Evolutionary conservation across 2,329 filamentous ascomycete species (phyloP).

Genomic region (Cadophora sp.): DNA sequence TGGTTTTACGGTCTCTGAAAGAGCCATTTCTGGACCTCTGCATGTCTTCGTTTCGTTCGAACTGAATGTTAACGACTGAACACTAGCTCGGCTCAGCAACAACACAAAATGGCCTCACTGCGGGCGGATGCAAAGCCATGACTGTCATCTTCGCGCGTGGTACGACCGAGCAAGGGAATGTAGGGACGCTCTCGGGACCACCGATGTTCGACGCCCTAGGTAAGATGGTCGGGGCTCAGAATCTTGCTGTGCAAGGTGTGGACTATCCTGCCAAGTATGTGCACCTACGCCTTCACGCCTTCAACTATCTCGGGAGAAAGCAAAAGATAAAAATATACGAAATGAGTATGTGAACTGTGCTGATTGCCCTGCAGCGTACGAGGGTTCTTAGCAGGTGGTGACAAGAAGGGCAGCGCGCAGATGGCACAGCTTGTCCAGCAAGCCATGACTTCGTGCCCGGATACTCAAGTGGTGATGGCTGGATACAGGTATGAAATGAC

Average conservation of each 20-base stretch:
- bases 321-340: too few species aligned
- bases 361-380: background rate
- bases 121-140: constrained; percentile 50
- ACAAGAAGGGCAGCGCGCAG: constrained; percentile 49
- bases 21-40: too few species aligned
- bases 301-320: background rate
- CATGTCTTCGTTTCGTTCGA: too few species aligned
- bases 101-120: constrained; percentile 36
- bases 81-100: constrained; percentile 14
- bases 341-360: too few species aligned
- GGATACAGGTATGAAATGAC: constrained; percentile 32
- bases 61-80: too few species aligned
- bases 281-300: background rate
- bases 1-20: background rate
- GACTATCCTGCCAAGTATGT: constrained; percentile 54
- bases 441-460: constrained; percentile 31
- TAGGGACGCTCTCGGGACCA: constrained; percentile 57
- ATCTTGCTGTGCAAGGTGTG: constrained; percentile 60
- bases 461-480: constrained; percentile 33
- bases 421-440: constrained; percentile 42
- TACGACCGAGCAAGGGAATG: constrained; percentile 58
- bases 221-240: constrained; percentile 48
- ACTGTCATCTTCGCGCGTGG: constrained; percentile 64
- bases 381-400: constrained; percentile 54
- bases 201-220: constrained; percentile 56